Evolutionary conservation across 129 eudicot genomes (phyloP), one percentile per base, ranked within the genome.

Genomic region (Helianthus annuus): DNA sequence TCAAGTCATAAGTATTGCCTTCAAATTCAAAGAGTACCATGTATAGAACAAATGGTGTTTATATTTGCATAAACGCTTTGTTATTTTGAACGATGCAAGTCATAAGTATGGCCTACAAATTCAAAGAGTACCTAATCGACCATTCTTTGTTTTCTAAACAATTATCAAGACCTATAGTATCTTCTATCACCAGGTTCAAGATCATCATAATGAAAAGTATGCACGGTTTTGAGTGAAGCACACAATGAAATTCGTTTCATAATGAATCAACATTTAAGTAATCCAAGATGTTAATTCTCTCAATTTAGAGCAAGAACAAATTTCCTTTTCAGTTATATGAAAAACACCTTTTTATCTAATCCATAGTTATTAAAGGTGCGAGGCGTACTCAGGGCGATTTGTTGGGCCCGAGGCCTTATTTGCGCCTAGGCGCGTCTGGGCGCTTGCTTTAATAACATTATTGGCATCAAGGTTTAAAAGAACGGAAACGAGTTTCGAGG

Each of bases 141-240:
- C 76, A 14, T 13, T 48, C 45, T 72, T 46, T 46, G 60, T n/a
- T 72, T 42, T 57, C 36, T 36, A 40, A 71, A 45, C 58, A 29
- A 32, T 8, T 10, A 59, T 72, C 60, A 72, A 60, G 77, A 32
- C 7, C 60, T 69, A 12, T 19, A 13, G 46, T 16, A 34, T 51
- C 45, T 40, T 64, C 14, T 64, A 15, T 16, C 3, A 64, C 8
- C 22, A 14, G 36, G 36, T 32, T 32, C 59, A 68, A 12, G 60
- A 68, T 24, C 60, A 68, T 49, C 44, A 27, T 7, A 48, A 15
- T 36, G 19, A 3, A 16, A 32, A 36, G 74, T 15, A 49, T 7
- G 34, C 16, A 2, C 32, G 1, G 32, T 27, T 27, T 27, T 27
- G 15, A 52, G 48, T 69, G 73, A 69, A 52, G 39, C 27, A 66